Conservation (phyloP, 352 stramenopile species). For the Phytophthora tubulina region DNA sequence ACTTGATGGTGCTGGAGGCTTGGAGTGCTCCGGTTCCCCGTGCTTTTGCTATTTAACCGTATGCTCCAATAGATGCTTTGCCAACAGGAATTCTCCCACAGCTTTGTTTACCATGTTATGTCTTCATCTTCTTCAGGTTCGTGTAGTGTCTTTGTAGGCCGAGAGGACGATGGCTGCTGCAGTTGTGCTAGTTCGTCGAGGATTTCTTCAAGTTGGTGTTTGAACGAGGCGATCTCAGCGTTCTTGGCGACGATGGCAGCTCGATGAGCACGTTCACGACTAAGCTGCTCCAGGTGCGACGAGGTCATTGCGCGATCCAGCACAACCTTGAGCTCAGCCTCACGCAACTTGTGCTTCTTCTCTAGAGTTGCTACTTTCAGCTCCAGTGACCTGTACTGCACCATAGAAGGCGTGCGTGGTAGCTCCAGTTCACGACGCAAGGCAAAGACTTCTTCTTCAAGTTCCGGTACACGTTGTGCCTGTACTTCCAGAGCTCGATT, state of each 20-base stretch:
- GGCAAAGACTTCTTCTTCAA: constrained; percentile 66
- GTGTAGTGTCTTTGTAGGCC: constrained; percentile 6
- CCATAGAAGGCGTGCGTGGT: constrained; percentile 80
- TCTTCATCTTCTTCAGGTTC: constrained; percentile 16
- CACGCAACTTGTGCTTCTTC: constrained; percentile 79
- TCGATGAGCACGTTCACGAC: constrained; percentile 62
- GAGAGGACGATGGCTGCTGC: constrained; percentile 31
- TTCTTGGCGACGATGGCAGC: constrained; percentile 79
- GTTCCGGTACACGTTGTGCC: constrained; percentile 42
- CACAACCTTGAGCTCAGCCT: constrained; percentile 81
- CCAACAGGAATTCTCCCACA: constrained; percentile 15
- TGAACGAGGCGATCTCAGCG: constrained; percentile 80
- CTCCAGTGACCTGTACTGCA: constrained; percentile 80
- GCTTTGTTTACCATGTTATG: constrained; percentile 9
- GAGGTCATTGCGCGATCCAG: constrained; percentile 71
- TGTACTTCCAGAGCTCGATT: constrained; percentile 41
- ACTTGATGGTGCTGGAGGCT: constrained; percentile 23
- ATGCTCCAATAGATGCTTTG: constrained; percentile 54
- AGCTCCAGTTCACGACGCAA: constrained; percentile 58
- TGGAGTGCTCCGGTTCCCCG: constrained; percentile 28
- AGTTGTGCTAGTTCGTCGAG: constrained; percentile 65
- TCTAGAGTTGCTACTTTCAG: constrained; percentile 78
- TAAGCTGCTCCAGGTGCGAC: constrained; percentile 73
- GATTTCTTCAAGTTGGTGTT: constrained; percentile 77
- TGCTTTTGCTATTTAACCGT: constrained; percentile 59